Evolutionary conservation across 163 green algal genomes (phyloP).

Genomic region (Volvox carteri): DNA sequence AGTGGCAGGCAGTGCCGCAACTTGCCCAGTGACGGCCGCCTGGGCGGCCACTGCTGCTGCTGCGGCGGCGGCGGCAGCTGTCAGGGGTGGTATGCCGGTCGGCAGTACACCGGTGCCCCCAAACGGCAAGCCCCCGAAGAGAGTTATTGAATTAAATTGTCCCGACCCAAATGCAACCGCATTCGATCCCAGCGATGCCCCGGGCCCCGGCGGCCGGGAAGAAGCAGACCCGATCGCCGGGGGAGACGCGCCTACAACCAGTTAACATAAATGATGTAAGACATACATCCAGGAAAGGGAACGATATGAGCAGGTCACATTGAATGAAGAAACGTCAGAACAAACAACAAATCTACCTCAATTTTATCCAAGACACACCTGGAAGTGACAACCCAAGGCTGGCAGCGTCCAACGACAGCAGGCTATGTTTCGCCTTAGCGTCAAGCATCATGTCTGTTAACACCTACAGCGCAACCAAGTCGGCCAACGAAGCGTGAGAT

Average conservation of each 20-base stretch:
- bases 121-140: slow-evolving; percentile 25
- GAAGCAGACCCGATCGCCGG: neutral
- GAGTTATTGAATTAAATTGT: neutral
- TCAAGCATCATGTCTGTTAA: slow-evolving; percentile 46
- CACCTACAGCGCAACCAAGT: neutral
- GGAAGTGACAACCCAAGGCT: slow-evolving; percentile 33
- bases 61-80: neutral
- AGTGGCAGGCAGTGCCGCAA: neutral
- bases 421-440: slow-evolving; percentile 31
- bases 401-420: slow-evolving; percentile 44
- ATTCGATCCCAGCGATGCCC: neutral
- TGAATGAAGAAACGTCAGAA: too few relatives aligned
- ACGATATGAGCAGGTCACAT: too few relatives aligned
- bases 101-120: neutral
- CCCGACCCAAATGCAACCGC: neutral
- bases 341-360: neutral
- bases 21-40: neutral
- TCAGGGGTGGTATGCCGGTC: slow-evolving; percentile 1
- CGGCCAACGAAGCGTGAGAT: neutral
- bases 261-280: too few relatives aligned
- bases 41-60: slow-evolving; percentile 3
- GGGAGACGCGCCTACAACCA: slow-evolving; percentile 3
- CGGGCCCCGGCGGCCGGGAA: neutral
- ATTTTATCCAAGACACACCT: slow-evolving; percentile 7
- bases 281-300: too few relatives aligned